These are phyloP conservation scores for Chaetomidium leptoderma DNA, from an alignment of 495 filamentous ascomycete species.

Conservation along the genomic window DNA sequence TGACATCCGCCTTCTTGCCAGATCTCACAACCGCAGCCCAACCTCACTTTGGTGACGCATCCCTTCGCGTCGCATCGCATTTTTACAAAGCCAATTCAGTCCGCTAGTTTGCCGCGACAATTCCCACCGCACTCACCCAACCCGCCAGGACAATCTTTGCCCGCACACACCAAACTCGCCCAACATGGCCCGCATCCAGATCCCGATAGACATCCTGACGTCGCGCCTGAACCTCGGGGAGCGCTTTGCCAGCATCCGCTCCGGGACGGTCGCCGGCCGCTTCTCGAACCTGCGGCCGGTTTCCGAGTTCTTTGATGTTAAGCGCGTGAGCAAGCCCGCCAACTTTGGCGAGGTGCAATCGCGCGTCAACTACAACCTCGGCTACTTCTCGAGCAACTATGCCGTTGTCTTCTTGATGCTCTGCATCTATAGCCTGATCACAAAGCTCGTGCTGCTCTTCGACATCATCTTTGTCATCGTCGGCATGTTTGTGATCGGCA, in stretches of 20 bases:
- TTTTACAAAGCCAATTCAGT: neutral
- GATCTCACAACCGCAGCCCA: constrained; percentile 22
- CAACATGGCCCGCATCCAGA: constrained; percentile 80
- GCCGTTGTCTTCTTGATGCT: constrained; percentile 88
- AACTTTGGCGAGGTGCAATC: constrained; percentile 90
- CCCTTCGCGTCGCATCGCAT: neutral
- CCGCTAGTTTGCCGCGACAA: neutral
- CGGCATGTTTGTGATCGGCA: constrained; percentile 86
- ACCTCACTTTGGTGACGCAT: constrained; percentile 4
- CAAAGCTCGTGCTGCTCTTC: constrained; percentile 77
- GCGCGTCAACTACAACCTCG: constrained; percentile 93
- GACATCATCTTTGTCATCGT: constrained; percentile 80
- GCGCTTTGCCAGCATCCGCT: constrained; percentile 69
- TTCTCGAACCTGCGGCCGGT: constrained; percentile 91
- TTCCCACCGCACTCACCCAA: neutral
- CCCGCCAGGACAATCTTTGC: neutral
- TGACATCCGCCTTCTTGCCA: constrained; percentile 30
- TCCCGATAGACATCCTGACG: constrained; percentile 86
- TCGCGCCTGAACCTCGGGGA: constrained; percentile 78
- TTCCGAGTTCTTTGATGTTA: constrained; percentile 91
- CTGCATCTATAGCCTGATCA: constrained; percentile 89
- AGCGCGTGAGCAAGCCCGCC: constrained; percentile 86
- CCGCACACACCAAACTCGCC: constrained; percentile 13
- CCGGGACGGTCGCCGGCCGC: constrained; percentile 68
- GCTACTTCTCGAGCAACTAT: constrained; percentile 98